These are phyloP conservation scores for Perkinsus chesapeaki DNA, from an alignment of 169 alveolate species.

Conservation along the genomic window DNA sequence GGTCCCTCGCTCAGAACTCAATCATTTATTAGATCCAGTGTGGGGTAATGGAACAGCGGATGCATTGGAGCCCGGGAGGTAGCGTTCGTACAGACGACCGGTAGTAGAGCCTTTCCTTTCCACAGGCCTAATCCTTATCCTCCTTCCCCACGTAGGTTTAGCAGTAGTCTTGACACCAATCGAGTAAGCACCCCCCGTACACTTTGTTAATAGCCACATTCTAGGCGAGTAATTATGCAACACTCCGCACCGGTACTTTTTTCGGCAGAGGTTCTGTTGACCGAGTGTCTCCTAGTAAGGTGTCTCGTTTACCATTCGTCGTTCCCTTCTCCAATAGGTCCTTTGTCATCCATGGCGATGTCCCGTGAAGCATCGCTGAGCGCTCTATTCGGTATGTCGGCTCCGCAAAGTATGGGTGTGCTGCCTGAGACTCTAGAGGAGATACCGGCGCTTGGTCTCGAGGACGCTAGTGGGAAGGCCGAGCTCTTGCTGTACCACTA, in stretches of 20 bases:
- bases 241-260: neutral
- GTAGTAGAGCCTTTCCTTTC: neutral
- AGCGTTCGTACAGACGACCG: neutral
- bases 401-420: neutral
- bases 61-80: neutral
- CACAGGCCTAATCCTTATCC: neutral
- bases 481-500: neutral
- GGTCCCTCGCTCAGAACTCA: neutral
- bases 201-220: no score
- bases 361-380: neutral
- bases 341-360: neutral
- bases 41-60: neutral
- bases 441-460: neutral
- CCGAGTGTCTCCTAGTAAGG: neutral
- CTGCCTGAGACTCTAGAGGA: neutral
- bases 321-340: neutral
- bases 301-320: neutral
- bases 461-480: neutral
- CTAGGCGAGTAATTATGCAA: neutral
- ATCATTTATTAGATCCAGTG: neutral
- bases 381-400: neutral
- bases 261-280: neutral
- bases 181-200: neutral
- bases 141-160: neutral
- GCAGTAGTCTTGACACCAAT: neutral